Evolutionary conservation across 2,329 filamentous ascomycete species (phyloP), one percentile per base, ranked within the genome.

Genomic region (Corynespora cassiicola): DNA sequence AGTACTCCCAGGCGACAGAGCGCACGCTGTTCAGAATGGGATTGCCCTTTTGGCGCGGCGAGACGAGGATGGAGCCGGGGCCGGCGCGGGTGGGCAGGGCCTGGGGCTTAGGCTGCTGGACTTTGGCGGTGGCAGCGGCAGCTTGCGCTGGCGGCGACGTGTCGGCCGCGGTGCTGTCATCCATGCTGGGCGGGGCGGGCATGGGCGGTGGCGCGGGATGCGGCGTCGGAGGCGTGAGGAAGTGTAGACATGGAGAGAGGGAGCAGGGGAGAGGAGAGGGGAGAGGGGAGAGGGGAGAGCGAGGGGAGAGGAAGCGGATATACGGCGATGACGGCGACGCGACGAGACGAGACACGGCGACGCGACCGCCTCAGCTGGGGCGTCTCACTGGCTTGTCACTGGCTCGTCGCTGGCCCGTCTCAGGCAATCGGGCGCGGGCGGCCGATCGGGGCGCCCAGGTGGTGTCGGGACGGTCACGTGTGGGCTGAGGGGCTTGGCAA

Each of bases 1-100:
- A 91, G 69, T 96, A 97, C 70, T 99, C 94, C 94, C 94, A 99
- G 0, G 90, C 82, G 42, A 95, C 78, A 1, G 87, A 85, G 44
- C 86, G 85, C 56, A 99, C 81, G 68, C 86, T 83, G 36, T 88
- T 87, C 19, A 99, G 75, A 32, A 97, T 87, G 0, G 94, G 94
- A 58, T 99, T 99, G 46, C 92, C 94, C 69, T 95, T 95, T 68
- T 99, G 91, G 25, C 91, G 84, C 11, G 89, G 86, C 22, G 91
- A 96, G 19, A 97, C 91, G 14, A 95, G 79, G 51, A 97, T 95
- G 5, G 87, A 83, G 11, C 88, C 90, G 4, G 87, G 86, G 2
- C 82, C 76, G 34, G 77, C 65, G 50, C 81, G 76, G 43, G 82
- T 79, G 1, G 88, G 80, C 3, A 96, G 77, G n/a, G 83, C 85